Conservation (phyloP, 2,329 filamentous ascomycete genomes). For the Macrophomina phaseolina region DNA sequence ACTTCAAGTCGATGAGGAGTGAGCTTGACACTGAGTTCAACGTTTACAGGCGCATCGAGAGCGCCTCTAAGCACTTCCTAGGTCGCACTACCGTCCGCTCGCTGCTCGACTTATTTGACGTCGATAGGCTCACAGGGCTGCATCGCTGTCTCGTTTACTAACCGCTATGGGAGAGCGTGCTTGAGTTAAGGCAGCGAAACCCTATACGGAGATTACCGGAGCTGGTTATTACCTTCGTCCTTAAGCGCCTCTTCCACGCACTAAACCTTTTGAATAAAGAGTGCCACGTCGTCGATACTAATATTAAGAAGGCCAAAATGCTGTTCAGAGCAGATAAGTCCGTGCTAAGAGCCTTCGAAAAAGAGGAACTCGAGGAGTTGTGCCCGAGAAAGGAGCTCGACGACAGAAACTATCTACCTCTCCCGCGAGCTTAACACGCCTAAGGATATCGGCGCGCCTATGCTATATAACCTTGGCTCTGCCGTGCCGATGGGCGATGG, state of each 20-base stretch:
- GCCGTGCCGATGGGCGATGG: slow-evolving; percentile 37
- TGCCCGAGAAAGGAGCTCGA: slow-evolving; percentile 45
- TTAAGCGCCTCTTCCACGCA: slow-evolving; percentile 48
- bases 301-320: slow-evolving; percentile 54
- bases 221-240: slow-evolving; percentile 15
- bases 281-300: slow-evolving; percentile 53
- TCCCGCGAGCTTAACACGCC: slow-evolving; percentile 44
- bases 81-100: slow-evolving; percentile 1
- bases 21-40: slow-evolving; percentile 10
- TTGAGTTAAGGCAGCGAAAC: not conserved
- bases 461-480: slow-evolving; percentile 42
- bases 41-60: slow-evolving; percentile 12
- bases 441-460: slow-evolving; percentile 39
- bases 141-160: slow-evolving; percentile 15
- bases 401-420: slow-evolving; percentile 41
- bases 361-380: slow-evolving; percentile 44
- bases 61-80: not conserved
- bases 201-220: slow-evolving; percentile 10
- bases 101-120: slow-evolving; percentile 12
- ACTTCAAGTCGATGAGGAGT: slow-evolving; percentile 1
- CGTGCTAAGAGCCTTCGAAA: slow-evolving; percentile 44
- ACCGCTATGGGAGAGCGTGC: slow-evolving; percentile 20
- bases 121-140: slow-evolving; percentile 8
- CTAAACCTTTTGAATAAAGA: slow-evolving; percentile 52
- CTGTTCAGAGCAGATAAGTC: slow-evolving; percentile 44